These are phyloP conservation scores for Chlamydomonas incerta DNA, from an alignment of 139 green algal species.

Conservation along the genomic window DNA sequence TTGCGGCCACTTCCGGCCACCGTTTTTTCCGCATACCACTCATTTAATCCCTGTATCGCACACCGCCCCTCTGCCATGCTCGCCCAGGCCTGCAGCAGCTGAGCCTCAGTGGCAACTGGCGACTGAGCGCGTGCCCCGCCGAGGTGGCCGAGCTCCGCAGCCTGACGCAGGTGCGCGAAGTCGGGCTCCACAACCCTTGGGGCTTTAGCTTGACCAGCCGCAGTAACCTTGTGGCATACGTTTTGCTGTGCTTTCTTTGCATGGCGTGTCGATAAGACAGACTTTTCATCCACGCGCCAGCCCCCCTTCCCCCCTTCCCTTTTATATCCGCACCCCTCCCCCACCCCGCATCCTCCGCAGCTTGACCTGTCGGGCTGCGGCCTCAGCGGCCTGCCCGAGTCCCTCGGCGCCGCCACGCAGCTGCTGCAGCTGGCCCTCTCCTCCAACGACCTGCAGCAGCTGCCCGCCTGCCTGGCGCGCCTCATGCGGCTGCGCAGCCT, in stretches of 20 bases:
- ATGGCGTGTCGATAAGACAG: too few relatives aligned
- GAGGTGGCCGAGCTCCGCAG: neutral
- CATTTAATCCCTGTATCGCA: too few relatives aligned
- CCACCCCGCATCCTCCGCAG: too few relatives aligned
- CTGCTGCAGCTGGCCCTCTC: conserved; percentile 36
- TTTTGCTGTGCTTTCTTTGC: too few relatives aligned
- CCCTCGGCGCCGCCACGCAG: neutral
- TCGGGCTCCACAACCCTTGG: too few relatives aligned
- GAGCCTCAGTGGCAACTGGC: conserved; percentile 40
- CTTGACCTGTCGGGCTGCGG: conserved; percentile 57
- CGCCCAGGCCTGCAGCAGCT: conserved; percentile 16
- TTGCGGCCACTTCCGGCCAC: too few relatives aligned
- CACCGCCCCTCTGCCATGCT: neutral
- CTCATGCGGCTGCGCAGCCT: conserved; percentile 50
- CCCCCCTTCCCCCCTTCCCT: too few relatives aligned
- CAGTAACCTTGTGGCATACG: too few relatives aligned
- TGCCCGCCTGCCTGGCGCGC: conserved; percentile 27
- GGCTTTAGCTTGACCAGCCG: too few relatives aligned
- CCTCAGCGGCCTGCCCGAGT: conserved; percentile 21
- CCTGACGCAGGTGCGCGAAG: conserved; percentile 35
- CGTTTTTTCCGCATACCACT: too few relatives aligned
- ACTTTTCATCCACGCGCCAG: too few relatives aligned
- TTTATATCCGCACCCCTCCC: too few relatives aligned
- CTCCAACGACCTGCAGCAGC: conserved; percentile 54
- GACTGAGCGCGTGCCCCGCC: neutral